These are phyloP conservation scores for Fremontodendron californicum DNA, from an alignment of 345 rosid genomes.

Conservation along the genomic window DNA sequence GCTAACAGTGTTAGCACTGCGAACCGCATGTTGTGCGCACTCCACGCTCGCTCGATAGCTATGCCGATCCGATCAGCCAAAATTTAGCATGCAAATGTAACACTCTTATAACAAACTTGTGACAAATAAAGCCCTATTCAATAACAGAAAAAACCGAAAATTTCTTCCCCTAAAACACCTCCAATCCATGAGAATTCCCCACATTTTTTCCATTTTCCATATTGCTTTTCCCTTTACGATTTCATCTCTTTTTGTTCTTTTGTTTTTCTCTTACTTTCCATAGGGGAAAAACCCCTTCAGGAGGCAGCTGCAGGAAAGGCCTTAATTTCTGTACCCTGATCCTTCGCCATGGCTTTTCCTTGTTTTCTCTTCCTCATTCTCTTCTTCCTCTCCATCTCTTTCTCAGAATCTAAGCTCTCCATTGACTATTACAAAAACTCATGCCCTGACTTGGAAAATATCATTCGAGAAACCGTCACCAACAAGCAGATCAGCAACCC, in stretches of 20 bases:
- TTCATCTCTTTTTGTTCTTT: background rate
- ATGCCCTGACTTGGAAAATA: constrained; percentile 59
- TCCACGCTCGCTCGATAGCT: too few relatives aligned
- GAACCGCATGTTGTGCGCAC: too few relatives aligned
- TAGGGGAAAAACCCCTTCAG: background rate
- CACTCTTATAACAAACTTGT: background rate
- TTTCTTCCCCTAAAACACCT: background rate
- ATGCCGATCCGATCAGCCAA: background rate
- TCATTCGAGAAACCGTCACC: constrained; percentile 54
- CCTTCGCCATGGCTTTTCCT: constrained; percentile 14
- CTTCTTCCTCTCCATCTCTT: background rate
- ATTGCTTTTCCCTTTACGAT: background rate
- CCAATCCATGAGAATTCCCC: background rate
- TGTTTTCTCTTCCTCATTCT: constrained; percentile 15
- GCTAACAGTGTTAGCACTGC: too few relatives aligned
- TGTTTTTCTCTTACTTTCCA: background rate
- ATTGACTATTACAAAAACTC: constrained; percentile 53
- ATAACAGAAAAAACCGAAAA: background rate
- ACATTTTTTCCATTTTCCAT: background rate
- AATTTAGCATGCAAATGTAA: background rate
- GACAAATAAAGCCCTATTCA: background rate
- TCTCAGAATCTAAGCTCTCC: constrained; percentile 38
- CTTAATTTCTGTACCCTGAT: background rate
- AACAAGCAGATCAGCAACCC: constrained; percentile 69
- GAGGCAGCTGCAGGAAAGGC: background rate